phyloP scores from a whole-genome alignment of 805 yeast genomes.

The Saccharomycodes ludwigii region DNA sequence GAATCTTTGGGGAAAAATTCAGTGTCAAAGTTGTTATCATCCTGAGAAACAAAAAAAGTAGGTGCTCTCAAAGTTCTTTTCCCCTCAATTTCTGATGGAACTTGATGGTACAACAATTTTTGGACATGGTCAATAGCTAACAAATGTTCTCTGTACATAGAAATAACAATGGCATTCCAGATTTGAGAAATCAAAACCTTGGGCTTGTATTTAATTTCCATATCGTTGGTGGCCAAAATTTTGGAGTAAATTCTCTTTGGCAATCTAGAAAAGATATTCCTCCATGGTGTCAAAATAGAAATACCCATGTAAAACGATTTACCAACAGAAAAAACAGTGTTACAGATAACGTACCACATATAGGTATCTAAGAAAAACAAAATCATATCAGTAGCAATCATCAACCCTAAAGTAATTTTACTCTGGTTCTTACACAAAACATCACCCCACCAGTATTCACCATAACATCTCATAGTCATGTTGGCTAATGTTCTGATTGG shows the following conservation, averaged over 20 bases:
- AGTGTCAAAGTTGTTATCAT: conserved; percentile 85
- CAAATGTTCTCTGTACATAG: conserved; percentile 99
- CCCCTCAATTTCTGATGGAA: conserved; percentile 96
- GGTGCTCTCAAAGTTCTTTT: conserved; percentile 98
- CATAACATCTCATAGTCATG: conserved; percentile 84
- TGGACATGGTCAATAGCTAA: conserved; percentile 98
- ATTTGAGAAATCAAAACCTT: conserved; percentile 96
- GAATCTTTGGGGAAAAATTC: conserved; percentile 95
- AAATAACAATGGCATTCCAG: conserved; percentile 97
- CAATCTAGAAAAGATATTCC: conserved; percentile 92
- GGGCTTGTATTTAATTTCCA: conserved; percentile 98
- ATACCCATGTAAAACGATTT: conserved; percentile 98
- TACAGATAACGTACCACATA: conserved; percentile 95
- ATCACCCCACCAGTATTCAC: conserved; percentile 76
- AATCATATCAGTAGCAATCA: conserved; percentile 85
- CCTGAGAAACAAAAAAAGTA: conserved; percentile 96
- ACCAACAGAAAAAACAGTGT: conserved; percentile 92
- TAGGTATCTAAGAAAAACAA: conserved; percentile 97
- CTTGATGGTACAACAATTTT: conserved; percentile 93
- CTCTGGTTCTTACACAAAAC: conserved; percentile 76
- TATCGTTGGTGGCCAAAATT: conserved; percentile 94
- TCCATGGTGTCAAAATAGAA: conserved; percentile 98
- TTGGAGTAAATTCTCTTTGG: conserved; percentile 99
- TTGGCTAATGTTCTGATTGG: conserved; percentile 84
- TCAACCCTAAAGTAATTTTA: conserved; percentile 78